phyloP scores from a whole-genome alignment of 2,329 filamentous ascomycete genomes.

The Xylariaceae sp. region DNA sequence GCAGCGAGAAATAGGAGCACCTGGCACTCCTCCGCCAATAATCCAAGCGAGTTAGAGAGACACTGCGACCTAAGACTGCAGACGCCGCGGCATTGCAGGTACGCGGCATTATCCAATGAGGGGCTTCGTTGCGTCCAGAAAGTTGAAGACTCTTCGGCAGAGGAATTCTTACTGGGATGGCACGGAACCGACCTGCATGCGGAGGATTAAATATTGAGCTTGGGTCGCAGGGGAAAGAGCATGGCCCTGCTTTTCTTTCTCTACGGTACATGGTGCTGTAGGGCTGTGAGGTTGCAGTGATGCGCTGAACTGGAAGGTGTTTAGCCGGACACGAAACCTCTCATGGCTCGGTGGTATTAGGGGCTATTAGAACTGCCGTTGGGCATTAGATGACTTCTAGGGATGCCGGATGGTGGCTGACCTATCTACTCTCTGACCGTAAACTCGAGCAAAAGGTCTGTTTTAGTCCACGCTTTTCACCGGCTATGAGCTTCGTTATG shows the following conservation, averaged over 20 bases:
- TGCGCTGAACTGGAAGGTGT: background rate
- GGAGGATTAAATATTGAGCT: too few relatives aligned
- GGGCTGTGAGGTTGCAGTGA: slow-evolving; percentile 17
- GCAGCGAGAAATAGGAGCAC: background rate
- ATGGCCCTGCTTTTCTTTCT: slow-evolving; percentile 5
- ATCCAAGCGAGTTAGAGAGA: background rate
- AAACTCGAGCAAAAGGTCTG: background rate
- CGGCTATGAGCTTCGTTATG: background rate
- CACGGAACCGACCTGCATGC: slow-evolving; percentile 19
- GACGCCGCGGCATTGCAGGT: slow-evolving; percentile 15
- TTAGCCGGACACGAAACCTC: slow-evolving; percentile 14
- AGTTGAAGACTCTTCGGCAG: slow-evolving; percentile 2
- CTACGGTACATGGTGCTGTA: slow-evolving; percentile 16
- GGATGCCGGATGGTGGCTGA: background rate
- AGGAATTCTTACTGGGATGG: background rate
- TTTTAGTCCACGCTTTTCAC: background rate
- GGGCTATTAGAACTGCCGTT: background rate
- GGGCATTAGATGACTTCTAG: background rate
- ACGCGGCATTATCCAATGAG: slow-evolving; percentile 4
- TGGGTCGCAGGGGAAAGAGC: background rate
- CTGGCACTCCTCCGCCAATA: slow-evolving; percentile 5
- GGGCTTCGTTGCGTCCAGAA: background rate
- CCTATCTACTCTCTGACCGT: too few relatives aligned
- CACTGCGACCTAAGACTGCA: slow-evolving; percentile 6
- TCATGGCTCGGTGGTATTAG: slow-evolving; percentile 1